Base-by-base conservation (phyloP, 2,329 filamentous ascomycete species). In the Ophiostoma sp. region DNA sequence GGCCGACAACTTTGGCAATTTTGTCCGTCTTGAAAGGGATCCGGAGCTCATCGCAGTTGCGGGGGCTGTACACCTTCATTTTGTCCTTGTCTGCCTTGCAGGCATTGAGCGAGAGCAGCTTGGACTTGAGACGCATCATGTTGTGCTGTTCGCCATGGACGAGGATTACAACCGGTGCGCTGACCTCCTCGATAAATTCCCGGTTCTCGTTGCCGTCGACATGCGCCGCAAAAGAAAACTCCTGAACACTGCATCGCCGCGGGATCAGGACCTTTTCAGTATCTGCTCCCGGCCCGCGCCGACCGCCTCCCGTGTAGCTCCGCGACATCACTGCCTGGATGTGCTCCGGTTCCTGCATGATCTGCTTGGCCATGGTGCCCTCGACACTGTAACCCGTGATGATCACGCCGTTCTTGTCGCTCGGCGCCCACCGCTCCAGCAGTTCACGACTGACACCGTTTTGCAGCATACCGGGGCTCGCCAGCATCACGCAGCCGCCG, bases 341-440 rank as follows among this genome's bases (percentile, higher is more conserved):
- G 76, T 93, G 90, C 72, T 97, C 94, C 0, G 95, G 95, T 77
- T 98, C 95, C 74, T 94, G 92, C 81, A 98, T 90, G 73, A 99
- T 92, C 76, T 95, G 89, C 79, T 97, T 94, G 3, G 93, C 95
- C 94, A 99, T 98, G 0, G 95, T 99, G 6, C 95, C 95, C 80
- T 99, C 95, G 8, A 99, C 94, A 72, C 93, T 97, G 81, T 99
- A 99, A 77, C 95, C 95, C 0, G 95, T 99, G 79, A 99, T 97
- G 75, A 99, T 91, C 62, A 99, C 93, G n/a, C 94, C 95, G 77
- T 99, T 99, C 79, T 95, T 94, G 73, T 95, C 91, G 79, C 92
- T 96, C 0, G 95, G 95, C 1, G 94, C 94, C 95, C 95, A 99
- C 75, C 94, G 84, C 81, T 99, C 95, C 4, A 99, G 85, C 11